These are phyloP conservation scores for Malus sylvestris DNA, from an alignment of 306 rosid genomes.

Conservation along the genomic window DNA sequence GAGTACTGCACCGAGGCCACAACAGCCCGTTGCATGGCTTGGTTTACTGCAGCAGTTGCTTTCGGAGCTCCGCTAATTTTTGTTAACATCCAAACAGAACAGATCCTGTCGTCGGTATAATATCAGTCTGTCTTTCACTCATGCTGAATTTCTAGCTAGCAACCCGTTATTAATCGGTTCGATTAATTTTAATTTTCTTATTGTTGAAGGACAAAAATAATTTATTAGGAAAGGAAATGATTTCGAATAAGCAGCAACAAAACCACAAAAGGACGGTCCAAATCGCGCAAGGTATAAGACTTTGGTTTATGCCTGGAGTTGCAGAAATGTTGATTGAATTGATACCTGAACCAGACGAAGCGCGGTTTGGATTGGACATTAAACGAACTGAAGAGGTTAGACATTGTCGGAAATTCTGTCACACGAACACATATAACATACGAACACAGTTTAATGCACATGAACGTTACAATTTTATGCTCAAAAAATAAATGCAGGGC, in stretches of 20 bases:
- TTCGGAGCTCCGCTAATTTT: constrained; percentile 70
- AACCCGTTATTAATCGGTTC: neutral
- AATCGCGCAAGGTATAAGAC: constrained; percentile 47
- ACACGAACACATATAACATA: neutral
- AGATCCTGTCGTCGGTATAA: constrained; percentile 28
- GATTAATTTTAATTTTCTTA: neutral
- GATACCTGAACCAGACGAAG: constrained; percentile 41
- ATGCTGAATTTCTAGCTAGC: neutral
- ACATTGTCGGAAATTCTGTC: neutral
- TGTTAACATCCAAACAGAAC: constrained; percentile 73
- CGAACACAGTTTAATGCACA: neutral
- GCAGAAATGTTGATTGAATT: constrained; percentile 45
- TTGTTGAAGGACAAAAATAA: constrained; percentile 27
- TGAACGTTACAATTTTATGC: neutral
- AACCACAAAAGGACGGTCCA: neutral
- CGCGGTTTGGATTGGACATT: constrained; percentile 60
- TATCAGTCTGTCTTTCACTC: neutral
- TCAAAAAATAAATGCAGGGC: constrained; percentile 20
- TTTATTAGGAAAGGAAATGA: constrained; percentile 21
- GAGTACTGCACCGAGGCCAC: constrained; percentile 46
- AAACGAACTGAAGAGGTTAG: constrained; percentile 53
- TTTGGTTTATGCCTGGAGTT: constrained; percentile 73
- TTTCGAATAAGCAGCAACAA: constrained; percentile 12
- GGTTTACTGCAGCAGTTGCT: constrained; percentile 69
- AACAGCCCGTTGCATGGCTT: constrained; percentile 65